Evolutionary conservation across 768 basidiomycete genomes (phyloP).

Genomic region (Postia placenta): DNA sequence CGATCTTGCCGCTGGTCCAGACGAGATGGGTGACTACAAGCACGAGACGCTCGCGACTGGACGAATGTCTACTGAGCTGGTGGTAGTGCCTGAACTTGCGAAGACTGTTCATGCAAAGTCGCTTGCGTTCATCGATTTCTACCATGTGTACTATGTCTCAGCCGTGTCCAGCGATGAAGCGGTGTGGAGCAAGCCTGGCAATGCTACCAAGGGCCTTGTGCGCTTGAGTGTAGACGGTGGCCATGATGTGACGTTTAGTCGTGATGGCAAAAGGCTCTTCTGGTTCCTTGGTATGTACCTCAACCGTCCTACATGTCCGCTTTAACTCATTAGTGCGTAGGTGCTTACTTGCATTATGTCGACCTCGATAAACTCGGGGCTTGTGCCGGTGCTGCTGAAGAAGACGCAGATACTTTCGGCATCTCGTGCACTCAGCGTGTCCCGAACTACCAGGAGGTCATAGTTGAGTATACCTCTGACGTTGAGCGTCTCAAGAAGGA

Average conservation of each 20-base stretch:
- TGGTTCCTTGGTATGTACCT: constrained; percentile 62
- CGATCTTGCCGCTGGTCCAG: constrained; percentile 40
- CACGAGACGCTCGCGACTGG: constrained; percentile 48
- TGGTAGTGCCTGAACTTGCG: constrained; percentile 29
- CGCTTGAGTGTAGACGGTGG: constrained; percentile 70
- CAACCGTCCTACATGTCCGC: neutral
- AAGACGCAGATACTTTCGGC: constrained; percentile 51
- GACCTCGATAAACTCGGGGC: constrained; percentile 45
- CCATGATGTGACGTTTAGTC: constrained; percentile 59
- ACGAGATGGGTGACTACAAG: constrained; percentile 41
- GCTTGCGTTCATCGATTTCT: constrained; percentile 65
- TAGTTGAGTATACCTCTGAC: constrained; percentile 57
- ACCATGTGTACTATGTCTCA: constrained; percentile 56
- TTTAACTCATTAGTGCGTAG: constrained; percentile 24
- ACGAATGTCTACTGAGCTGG: constrained; percentile 51
- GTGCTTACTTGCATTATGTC: constrained; percentile 58
- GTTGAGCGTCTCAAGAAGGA: constrained; percentile 52
- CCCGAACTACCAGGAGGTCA: constrained; percentile 52
- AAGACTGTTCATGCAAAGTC: constrained; percentile 4
- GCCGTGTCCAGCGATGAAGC: constrained; percentile 33
- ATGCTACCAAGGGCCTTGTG: constrained; percentile 53
- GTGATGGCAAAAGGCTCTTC: constrained; percentile 59
- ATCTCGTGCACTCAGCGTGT: constrained; percentile 53
- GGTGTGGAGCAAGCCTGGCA: constrained; percentile 67
- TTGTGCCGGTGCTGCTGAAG: constrained; percentile 43